phyloP scores from a whole-genome alignment of 805 yeast genomes.

The Candida ficus region DNA sequence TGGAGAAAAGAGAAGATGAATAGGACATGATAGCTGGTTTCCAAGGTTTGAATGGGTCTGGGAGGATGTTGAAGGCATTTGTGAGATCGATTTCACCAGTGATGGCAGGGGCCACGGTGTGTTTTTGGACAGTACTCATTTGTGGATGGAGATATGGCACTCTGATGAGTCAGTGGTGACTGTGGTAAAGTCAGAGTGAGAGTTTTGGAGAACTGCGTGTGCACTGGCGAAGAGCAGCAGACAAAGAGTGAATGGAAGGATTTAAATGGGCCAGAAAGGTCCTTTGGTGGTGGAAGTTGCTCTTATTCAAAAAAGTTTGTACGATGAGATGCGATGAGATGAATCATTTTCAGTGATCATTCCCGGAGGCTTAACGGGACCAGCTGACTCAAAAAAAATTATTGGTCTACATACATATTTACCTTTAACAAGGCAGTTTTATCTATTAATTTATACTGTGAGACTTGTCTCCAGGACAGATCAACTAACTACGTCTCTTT shows the following conservation, averaged over 20 bases:
- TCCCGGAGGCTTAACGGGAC: background rate
- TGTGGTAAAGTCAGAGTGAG: background rate
- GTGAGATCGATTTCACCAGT: constrained; percentile 47
- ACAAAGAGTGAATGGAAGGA: background rate
- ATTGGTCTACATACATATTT: no score
- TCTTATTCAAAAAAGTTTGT: no score
- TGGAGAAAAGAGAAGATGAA: constrained; percentile 55
- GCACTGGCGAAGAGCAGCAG: background rate
- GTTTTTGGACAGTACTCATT: constrained; percentile 13
- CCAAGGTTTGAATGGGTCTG: constrained; percentile 44
- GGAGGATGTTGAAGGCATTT: constrained; percentile 44
- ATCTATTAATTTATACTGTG: no score
- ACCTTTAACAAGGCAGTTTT: no score
- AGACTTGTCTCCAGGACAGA: no score
- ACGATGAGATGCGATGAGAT: background rate
- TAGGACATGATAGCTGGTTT: constrained; percentile 58
- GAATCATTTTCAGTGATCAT: background rate
- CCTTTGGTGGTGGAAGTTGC: no score
- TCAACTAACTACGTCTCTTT: no score
- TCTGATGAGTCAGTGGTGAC: no score
- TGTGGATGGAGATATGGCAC: background rate
- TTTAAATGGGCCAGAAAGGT: no score
- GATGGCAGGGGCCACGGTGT: constrained; percentile 43
- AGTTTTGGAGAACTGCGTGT: no score
- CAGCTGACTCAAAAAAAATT: no score